Evolutionary conservation across 257 asterid genomes (phyloP).

Genomic region (Linderniella brevidens): DNA sequence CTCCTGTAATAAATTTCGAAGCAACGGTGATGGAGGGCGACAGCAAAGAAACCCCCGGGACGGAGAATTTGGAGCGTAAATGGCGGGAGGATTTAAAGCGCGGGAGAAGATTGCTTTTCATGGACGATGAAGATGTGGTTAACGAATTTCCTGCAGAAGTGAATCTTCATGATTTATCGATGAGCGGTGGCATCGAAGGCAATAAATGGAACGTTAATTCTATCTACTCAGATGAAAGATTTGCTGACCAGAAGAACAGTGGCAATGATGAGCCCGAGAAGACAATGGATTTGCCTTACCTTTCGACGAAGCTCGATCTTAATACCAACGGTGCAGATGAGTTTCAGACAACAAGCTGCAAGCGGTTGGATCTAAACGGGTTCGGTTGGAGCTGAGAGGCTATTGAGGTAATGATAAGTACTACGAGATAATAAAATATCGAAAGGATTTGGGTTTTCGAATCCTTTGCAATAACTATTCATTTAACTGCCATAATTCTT

Average conservation of each 20-base stretch:
- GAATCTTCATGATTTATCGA: constrained; percentile 33
- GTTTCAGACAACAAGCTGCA: constrained; percentile 36
- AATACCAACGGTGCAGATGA: constrained; percentile 33
- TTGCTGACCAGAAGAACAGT: constrained; percentile 17
- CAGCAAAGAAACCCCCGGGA: constrained; percentile 15
- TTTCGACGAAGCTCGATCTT: constrained; percentile 43
- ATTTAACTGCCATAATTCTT: no score
- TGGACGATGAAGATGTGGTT: constrained; percentile 17
- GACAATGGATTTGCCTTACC: constrained; percentile 22
- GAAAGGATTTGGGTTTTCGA: no score
- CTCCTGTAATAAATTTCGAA: no score
- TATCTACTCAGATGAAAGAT: neutral
- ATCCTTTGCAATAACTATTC: no score
- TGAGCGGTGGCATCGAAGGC: constrained; percentile 46
- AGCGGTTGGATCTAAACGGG: constrained; percentile 60
- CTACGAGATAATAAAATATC: no score
- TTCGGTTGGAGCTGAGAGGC: constrained; percentile 38
- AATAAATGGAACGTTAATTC: constrained; percentile 20
- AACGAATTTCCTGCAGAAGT: constrained; percentile 16
- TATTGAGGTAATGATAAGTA: no score
- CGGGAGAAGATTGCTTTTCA: constrained; percentile 14
- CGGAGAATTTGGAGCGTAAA: constrained; percentile 15
- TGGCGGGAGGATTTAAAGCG: constrained; percentile 13
- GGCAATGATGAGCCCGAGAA: constrained; percentile 16
- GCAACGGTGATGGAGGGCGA: constrained; percentile 16